Conservation (phyloP, 352 stramenopile genomes). For the Achlya hypogyna region DNA sequence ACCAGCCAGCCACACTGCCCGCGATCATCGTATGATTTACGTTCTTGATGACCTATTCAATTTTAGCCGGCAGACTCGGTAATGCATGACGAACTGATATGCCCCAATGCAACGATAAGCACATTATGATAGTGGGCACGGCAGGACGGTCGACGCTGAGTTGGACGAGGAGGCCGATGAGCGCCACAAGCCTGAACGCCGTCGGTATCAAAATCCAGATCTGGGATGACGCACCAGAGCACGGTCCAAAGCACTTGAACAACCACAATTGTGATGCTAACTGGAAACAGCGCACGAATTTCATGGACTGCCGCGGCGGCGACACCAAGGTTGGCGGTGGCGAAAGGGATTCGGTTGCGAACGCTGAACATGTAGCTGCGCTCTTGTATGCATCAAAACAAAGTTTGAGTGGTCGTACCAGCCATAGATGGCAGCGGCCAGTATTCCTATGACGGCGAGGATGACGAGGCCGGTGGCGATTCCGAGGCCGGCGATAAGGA, state of each 20-base stretch:
- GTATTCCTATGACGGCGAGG: background rate
- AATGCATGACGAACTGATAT: constrained; percentile 28
- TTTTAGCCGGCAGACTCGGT: background rate
- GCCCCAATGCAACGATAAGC: constrained; percentile 79
- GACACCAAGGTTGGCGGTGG: constrained; percentile 69
- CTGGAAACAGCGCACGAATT: constrained; percentile 57
- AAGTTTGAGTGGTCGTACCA: background rate
- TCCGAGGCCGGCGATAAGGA: background rate
- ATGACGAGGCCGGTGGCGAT: background rate
- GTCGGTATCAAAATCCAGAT: constrained; percentile 30
- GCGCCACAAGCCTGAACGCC: background rate
- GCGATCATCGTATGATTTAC: constrained; percentile 73
- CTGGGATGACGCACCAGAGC: constrained; percentile 55
- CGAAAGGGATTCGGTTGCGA: constrained; percentile 45
- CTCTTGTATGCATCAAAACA: background rate
- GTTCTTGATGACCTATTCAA: constrained; percentile 32
- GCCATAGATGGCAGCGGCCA: background rate
- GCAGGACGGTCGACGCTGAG: background rate
- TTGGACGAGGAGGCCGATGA: background rate
- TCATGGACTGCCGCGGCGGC: constrained; percentile 58
- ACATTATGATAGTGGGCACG: constrained; percentile 24
- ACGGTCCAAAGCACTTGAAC: constrained; percentile 64
- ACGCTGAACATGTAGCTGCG: background rate
- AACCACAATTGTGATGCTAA: constrained; percentile 51
- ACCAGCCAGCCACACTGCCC: constrained; percentile 80